phyloP scores from a whole-genome alignment of 768 basidiomycete species.

The Goffeauzyma gilvescens region DNA sequence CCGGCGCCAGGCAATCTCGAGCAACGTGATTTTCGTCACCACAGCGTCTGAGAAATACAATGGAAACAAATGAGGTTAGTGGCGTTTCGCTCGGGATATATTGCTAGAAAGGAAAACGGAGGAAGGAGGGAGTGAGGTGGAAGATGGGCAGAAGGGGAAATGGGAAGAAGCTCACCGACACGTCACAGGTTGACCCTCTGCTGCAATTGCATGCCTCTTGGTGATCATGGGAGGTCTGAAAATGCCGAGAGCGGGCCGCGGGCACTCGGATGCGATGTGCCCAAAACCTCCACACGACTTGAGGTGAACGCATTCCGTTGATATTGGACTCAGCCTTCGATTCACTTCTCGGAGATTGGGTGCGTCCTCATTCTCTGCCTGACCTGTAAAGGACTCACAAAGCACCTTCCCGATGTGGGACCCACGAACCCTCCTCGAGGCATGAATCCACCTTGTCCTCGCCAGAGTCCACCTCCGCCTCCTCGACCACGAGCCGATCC shows the following conservation, averaged over 20 bases:
- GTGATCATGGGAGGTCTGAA: not conserved
- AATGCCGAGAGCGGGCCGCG: not conserved
- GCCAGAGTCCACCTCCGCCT: slow-evolving; percentile 13
- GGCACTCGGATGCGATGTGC: slow-evolving; percentile 3
- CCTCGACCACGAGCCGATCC: too few relatives aligned
- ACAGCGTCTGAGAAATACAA: slow-evolving; percentile 18
- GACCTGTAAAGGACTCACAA: slow-evolving; percentile 3
- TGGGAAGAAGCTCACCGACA: slow-evolving; percentile 22
- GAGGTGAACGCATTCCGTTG: not conserved
- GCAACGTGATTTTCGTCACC: slow-evolving; percentile 29
- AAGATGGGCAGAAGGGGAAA: not conserved
- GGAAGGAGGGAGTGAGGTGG: too few relatives aligned
- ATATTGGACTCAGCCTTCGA: too few relatives aligned
- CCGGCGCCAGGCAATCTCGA: slow-evolving; percentile 24
- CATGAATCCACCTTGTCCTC: slow-evolving; percentile 18
- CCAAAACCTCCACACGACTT: slow-evolving; percentile 5
- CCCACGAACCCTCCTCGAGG: slow-evolving; percentile 10
- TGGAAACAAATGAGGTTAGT: too few relatives aligned
- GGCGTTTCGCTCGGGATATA: not conserved
- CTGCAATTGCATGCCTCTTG: slow-evolving; percentile 10
- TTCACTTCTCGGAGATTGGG: too few relatives aligned
- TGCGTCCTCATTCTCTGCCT: too few relatives aligned
- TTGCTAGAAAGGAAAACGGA: not conserved
- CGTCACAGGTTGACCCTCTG: slow-evolving; percentile 27
- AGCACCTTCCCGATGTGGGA: slow-evolving; percentile 6